Base-by-base conservation (phyloP, 306 rosid species). In the Ceratonia siliqua region DNA sequence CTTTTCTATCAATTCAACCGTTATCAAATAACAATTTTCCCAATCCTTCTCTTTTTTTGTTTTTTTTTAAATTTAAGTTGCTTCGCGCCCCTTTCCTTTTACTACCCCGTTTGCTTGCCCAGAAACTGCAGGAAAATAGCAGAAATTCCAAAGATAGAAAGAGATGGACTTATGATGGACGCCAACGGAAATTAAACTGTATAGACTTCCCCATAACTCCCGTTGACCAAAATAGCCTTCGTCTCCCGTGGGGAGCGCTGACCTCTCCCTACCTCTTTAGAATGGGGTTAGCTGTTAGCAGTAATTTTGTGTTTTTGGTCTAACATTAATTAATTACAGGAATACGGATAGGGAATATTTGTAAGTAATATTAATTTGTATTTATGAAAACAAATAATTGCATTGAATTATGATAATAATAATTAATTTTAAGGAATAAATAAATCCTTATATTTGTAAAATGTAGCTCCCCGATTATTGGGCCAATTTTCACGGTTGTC, bases 191-290 rank as follows among this genome's bases (percentile, higher is more conserved):
- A 77, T 21, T 43, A 65, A 62, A 62, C 35, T 8, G 8, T 2
- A 50, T 15, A 4, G 21, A 62, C 8, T 10, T 5, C 8, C 17
- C 9, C 11, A 38, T 38, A 55, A 28, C 58, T 8, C 1, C 7
- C 41, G 74, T 72, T 77, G 82, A 81, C 75, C 28, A 1, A 6
- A 17, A 15, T 14, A 18, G 11, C 38, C 39, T 61, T 15, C 41
- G 28, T 11, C 18, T 14, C 5, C 5, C 14, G 28, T 54, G 57
- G 73, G 15, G 39, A 6, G 22, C 22, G 22, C 18, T 52, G 4
- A 33, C 50, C 8, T 10, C 43, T 28, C 20, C 13, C 25, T 36
- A 0, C 3, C 17, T 33, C 43, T 35, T 27, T 39, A 20, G 11
- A 11, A n/a, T 1, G 67, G n/a, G 0, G 0, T 28, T 28, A 57